These are phyloP conservation scores for Trypanosoma brucei DNA, from an alignment of 208 protist species.

Conservation along the genomic window DNA sequence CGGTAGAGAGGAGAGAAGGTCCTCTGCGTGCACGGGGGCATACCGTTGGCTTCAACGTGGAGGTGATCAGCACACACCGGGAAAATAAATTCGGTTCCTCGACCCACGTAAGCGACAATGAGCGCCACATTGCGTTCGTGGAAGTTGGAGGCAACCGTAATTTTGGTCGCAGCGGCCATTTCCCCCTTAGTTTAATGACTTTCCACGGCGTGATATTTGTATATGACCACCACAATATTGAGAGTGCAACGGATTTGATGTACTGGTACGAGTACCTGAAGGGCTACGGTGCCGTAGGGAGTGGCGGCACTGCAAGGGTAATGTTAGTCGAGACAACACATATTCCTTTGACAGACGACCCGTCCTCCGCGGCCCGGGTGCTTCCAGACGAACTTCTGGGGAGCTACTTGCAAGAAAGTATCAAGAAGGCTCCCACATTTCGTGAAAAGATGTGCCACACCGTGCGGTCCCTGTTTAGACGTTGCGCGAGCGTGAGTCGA, in stretches of 20 bases:
- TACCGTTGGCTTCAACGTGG: constrained; percentile 54
- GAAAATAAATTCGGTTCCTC: neutral
- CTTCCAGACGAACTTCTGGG: constrained; percentile 25
- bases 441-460: constrained; percentile 1
- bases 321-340: constrained; percentile 20
- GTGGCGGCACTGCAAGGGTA: constrained; percentile 9
- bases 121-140: constrained; percentile 50
- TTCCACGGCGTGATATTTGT: constrained; percentile 80
- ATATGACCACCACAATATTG: constrained; percentile 54
- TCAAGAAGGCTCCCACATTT: neutral
- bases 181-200: constrained; percentile 39
- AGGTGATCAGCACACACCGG: constrained; percentile 27
- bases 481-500: neutral
- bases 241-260: constrained; percentile 46
- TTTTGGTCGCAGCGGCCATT: constrained; percentile 36
- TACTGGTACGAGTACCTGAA: constrained; percentile 48
- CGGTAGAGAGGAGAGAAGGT: constrained; percentile 6
- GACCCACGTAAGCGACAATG: neutral
- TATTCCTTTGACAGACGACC: constrained; percentile 7
- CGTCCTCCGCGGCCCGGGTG: neutral
- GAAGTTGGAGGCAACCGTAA: constrained; percentile 70
- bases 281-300: constrained; percentile 21
- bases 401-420: constrained; percentile 11
- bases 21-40: constrained; percentile 25
- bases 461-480: neutral